Conservation (phyloP, 371 early-diverging fungal genomes). For the Syncephalastrum contaminatum region DNA sequence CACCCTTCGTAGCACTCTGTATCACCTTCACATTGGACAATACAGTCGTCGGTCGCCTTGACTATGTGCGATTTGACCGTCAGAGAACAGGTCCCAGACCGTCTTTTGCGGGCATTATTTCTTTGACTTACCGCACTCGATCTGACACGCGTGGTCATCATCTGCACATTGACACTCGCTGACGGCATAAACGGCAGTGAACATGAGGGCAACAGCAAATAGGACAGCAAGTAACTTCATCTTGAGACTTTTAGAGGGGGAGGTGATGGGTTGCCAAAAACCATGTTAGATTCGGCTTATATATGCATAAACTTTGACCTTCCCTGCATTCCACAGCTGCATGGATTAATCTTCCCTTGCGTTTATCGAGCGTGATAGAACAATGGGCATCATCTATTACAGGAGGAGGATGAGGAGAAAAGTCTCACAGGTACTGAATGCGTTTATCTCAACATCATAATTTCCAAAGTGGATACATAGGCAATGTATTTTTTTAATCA, state of each 20-base stretch:
- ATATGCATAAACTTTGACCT: neutral
- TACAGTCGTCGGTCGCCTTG: conserved; percentile 10
- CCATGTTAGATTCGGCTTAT: neutral
- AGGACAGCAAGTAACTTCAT: conserved; percentile 8
- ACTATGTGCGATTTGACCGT: neutral
- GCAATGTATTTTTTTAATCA: no score
- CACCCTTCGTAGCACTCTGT: conserved; percentile 11
- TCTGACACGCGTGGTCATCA: conserved; percentile 6
- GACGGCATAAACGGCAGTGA: neutral
- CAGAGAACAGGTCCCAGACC: no score
- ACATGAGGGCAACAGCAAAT: neutral
- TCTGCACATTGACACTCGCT: conserved; percentile 8
- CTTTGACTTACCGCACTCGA: conserved; percentile 10
- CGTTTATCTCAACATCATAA: no score
- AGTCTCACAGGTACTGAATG: no score
- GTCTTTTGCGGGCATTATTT: no score
- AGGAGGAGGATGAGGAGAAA: no score
- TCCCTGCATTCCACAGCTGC: no score
- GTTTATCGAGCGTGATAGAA: no score
- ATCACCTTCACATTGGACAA: conserved; percentile 10
- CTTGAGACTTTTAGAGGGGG: no score
- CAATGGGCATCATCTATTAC: no score
- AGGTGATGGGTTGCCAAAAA: neutral
- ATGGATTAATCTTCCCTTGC: no score
- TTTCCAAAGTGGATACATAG: no score